Conservation (phyloP, 441 rosid species). For the Syzygium malaccense region DNA sequence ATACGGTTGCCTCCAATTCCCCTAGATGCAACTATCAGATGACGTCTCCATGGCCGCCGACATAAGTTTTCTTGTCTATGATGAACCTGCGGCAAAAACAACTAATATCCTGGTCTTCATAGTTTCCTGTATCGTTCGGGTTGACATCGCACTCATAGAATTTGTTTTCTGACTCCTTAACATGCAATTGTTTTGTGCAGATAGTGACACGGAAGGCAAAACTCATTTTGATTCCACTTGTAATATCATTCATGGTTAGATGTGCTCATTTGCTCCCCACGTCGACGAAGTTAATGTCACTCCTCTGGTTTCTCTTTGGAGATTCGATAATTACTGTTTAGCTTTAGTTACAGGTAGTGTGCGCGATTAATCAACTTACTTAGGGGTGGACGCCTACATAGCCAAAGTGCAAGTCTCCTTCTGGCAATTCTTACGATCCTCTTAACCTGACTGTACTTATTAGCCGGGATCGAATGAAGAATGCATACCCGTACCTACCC, state of each 20-base stretch:
- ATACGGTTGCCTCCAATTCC: slow-evolving; percentile 16
- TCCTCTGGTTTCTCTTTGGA: not conserved
- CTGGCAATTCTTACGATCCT: not conserved
- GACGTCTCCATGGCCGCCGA: not conserved
- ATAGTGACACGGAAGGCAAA: not conserved
- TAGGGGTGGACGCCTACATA: not conserved
- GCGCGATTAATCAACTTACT: not conserved
- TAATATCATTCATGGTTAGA: not conserved
- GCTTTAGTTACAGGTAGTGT: not conserved
- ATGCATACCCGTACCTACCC: not conserved
- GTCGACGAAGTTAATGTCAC: not conserved
- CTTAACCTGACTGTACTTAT: not conserved
- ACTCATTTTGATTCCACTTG: not conserved
- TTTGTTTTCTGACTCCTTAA: not conserved
- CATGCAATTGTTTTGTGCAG: not conserved
- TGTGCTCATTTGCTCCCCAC: not conserved
- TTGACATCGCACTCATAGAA: not conserved
- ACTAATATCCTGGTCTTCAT: not conserved
- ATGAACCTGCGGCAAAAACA: not conserved
- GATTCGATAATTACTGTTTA: not conserved
- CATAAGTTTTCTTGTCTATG: not conserved
- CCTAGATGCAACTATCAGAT: not conserved
- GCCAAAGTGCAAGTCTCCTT: not conserved
- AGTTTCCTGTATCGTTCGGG: not conserved
- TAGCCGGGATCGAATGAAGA: not conserved